A percentile compares a stretch with the other conserved stretches of the same genome.
phyloP scores from a whole-genome alignment of 257 asterid species.

The Fraxinus pennsylvanica region DNA sequence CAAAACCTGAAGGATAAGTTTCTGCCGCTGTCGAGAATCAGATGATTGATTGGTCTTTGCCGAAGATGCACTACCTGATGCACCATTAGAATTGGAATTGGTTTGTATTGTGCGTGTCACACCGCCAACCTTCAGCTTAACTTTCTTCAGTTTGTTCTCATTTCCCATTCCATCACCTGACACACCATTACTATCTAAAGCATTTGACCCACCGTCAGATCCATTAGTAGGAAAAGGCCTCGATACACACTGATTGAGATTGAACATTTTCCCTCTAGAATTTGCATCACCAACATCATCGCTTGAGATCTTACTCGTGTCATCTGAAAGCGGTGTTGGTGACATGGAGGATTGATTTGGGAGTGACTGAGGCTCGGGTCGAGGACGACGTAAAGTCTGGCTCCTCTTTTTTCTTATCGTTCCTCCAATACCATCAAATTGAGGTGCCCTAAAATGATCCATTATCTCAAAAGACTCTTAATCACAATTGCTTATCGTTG shows the following conservation, averaged over 20 bases:
- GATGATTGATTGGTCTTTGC: constrained; percentile 50
- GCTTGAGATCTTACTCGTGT: constrained; percentile 61
- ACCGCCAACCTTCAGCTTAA: constrained; percentile 93
- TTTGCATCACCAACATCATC: constrained; percentile 70
- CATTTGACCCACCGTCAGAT: constrained; percentile 42
- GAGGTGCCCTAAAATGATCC: constrained; percentile 64
- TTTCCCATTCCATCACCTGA: constrained; percentile 48
- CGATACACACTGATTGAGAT: constrained; percentile 77
- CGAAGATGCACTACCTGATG: constrained; percentile 48
- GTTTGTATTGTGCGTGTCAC: constrained; percentile 78
- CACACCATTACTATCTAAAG: constrained; percentile 37
- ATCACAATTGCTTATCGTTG: constrained; percentile 5
- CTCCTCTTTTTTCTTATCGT: constrained; percentile 72
- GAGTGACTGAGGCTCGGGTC: constrained; percentile 57
- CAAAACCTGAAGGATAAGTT: constrained; percentile 58
- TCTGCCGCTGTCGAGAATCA: constrained; percentile 56
- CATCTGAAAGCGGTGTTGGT: constrained; percentile 61
- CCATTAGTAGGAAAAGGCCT: constrained; percentile 56
- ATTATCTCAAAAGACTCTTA: constrained; percentile 30
- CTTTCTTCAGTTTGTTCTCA: constrained; percentile 68
- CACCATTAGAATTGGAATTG: constrained; percentile 58
- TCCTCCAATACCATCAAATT: constrained; percentile 46
- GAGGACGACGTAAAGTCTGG: constrained; percentile 73
- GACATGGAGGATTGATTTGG: constrained; percentile 55
- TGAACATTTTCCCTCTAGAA: constrained; percentile 71